Base-by-base conservation (phyloP, 2,329 filamentous ascomycete genomes). In the Erysiphe pulchra region DNA sequence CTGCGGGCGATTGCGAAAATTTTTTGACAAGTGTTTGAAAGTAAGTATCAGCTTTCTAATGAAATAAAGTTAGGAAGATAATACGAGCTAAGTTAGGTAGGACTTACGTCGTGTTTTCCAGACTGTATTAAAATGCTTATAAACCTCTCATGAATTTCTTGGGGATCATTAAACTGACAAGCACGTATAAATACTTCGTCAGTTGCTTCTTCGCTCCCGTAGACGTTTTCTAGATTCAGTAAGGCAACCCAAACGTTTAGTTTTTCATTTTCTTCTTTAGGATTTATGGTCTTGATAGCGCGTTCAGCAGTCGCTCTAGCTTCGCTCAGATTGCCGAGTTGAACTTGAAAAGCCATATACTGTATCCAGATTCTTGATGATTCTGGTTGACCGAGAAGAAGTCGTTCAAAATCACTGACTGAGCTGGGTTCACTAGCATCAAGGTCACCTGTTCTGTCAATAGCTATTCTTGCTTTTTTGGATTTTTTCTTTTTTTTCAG, bases 261-360 rank as follows among this genome's bases (percentile, higher is more conserved):
- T 63, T 94, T 94, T 63, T 94, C 90, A 2, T 77, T 75, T 59
- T 93, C 81, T 59, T 94, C 85, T 24, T 82, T 75, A 49, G 92
- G 83, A 61, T 83, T 81, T 64, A 98, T 95, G 14, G 80, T 92
- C 57, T 79, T 77, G 51, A 95, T 72, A 16, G 90, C 90, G 49
- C 90, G 80, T 62, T 94, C 81, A 1, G 84, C 86, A 48, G 94
- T 79, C 52, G 87, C 80, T 43, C 87, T 76, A 12, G 90, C 86
- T 62, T 85, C 90, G 49, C 78, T 75, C 17, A 92, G 69, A 62
- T 98, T 90, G 57, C 83, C 83, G 45, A 92, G 73, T 58, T 92
- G 80, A 61, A 94, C 77, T 62, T 95, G 84, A 70, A 92, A 92
- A n/a, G 86, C 85, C 84, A 98, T 95, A 64, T 98, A 98, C 52